Base-by-base conservation (phyloP, 148 eudicot genomes). In the Chenopodium suecicum region DNA sequence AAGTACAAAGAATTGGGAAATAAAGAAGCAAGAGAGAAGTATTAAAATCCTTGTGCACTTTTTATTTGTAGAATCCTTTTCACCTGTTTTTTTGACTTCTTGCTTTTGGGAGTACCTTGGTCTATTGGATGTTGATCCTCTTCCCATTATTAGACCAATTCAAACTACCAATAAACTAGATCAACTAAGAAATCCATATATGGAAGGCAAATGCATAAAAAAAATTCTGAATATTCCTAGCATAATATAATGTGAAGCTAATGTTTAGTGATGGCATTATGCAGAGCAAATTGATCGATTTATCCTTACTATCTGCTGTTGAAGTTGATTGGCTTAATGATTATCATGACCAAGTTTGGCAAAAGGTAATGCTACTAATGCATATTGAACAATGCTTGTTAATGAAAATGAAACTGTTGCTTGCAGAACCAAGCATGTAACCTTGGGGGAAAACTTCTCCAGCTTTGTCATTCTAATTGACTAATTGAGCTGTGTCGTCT, bases 341-440 rank as follows among this genome's bases (percentile, higher is more conserved):
- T 56, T 96, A 96, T 86, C 99, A 96, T 75, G 84, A 86, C n/a
- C 91, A 91, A 83, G 98, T 92, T 78, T 94, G 99, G 99, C 89
- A 94, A 81, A 92, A 92, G 98, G 99, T 93, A 83, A 84, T 83
- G 41, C 22, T 27, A 64, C 34, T 32, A 32, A 32, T 34, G 4
- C 22, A 2, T 37, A 50, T 79, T 37, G 4, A 0, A 14, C 5
- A 10, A 71, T 47, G 74, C 74, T 37, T 72, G 23, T 77, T 19
- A 23, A 46, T 13, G 27, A 23, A 44, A 20, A 7, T n/a, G 25
- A 65, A 3, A 25, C 48, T 76, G 34, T 78, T 41, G 44, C 32
- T 41, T 25, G 70, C 17, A 25, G 22, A 4, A 56, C 3, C 16
- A 13, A 78, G 10, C 14, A 29, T 70, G 19, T 37, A 44, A 44